These are phyloP conservation scores for Hypoxylon sp. DNA, from an alignment of 2,329 filamentous ascomycete species.

Conservation along the genomic window DNA sequence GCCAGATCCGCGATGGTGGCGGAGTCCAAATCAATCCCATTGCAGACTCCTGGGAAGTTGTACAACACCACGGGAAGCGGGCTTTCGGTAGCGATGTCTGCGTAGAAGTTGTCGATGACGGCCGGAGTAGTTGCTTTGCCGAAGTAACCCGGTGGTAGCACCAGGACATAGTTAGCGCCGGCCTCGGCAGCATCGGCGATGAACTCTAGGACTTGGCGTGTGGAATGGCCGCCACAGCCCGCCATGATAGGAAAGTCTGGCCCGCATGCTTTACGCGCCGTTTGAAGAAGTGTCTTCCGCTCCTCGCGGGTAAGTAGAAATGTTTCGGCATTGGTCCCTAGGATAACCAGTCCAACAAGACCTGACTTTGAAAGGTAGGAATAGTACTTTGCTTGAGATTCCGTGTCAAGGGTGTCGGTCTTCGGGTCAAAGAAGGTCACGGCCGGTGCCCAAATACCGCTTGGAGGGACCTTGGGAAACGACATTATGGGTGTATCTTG, in stretches of 20 bases:
- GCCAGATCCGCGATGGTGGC: constrained; percentile 71
- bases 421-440: constrained; percentile 67
- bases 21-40: constrained; percentile 77
- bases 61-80: constrained; percentile 74
- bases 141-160: constrained; percentile 76
- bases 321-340: constrained; percentile 56
- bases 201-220: constrained; percentile 72
- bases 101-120: constrained; percentile 73
- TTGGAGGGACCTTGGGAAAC: constrained; percentile 52
- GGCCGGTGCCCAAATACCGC: constrained; percentile 64
- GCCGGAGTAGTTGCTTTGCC: constrained; percentile 71
- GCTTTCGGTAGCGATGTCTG: constrained; percentile 66
- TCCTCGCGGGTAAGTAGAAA: constrained; percentile 71
- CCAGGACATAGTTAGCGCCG: constrained; percentile 73
- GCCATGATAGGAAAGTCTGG: constrained; percentile 72
- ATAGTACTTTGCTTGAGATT: constrained; percentile 65
- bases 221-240: constrained; percentile 75
- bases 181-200: constrained; percentile 71
- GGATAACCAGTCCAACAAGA: constrained; percentile 54
- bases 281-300: constrained; percentile 67
- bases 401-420: constrained; percentile 63
- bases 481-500: constrained; percentile 42
- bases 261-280: constrained; percentile 68
- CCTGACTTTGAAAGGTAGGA: constrained; percentile 61
- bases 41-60: constrained; percentile 78